A percentile compares a stretch with the other conserved stretches of the same genome.
Conservation (phyloP, 164 flowering plant genomes). For the Aristolochia contorta region DNA sequence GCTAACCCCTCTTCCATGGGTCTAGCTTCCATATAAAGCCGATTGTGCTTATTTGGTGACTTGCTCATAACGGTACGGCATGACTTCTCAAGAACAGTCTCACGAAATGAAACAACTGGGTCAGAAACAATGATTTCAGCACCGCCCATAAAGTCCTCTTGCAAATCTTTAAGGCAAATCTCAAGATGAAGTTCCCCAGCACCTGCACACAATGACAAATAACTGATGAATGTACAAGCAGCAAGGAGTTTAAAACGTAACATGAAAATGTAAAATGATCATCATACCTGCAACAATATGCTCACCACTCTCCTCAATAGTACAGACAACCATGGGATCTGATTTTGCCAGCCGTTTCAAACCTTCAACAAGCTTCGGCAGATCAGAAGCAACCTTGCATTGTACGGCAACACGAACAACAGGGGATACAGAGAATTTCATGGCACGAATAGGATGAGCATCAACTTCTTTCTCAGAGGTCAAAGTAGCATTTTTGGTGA, state of each 20-base stretch:
- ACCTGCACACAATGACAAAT: constrained; percentile 15
- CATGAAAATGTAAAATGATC: too few relatives aligned
- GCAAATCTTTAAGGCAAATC: constrained; percentile 22
- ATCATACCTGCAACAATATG: neutral
- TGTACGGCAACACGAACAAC: constrained; percentile 28
- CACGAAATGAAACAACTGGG: constrained; percentile 22
- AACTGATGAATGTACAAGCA: too few relatives aligned
- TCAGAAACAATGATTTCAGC: constrained; percentile 15
- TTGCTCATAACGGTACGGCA: constrained; percentile 26
- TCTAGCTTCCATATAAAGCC: constrained; percentile 25
- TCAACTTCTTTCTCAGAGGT: constrained; percentile 27
- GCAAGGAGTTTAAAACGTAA: too few relatives aligned
- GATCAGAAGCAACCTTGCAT: constrained; percentile 32
- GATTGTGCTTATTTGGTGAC: constrained; percentile 26
- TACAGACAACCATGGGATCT: constrained; percentile 27
- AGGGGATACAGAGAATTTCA: constrained; percentile 32
- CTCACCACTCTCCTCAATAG: constrained; percentile 27
- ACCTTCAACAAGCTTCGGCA: constrained; percentile 33
- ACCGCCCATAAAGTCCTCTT: constrained; percentile 26
- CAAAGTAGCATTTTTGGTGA: constrained; percentile 28
- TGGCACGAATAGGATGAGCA: constrained; percentile 30
- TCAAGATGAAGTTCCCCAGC: constrained; percentile 26
- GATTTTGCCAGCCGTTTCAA: constrained; percentile 30
- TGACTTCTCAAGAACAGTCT: constrained; percentile 24
- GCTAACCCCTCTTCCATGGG: constrained; percentile 23